phyloP scores from a whole-genome alignment of 2,329 filamentous ascomycete genomes.

The Hirsutella minnesotensis region DNA sequence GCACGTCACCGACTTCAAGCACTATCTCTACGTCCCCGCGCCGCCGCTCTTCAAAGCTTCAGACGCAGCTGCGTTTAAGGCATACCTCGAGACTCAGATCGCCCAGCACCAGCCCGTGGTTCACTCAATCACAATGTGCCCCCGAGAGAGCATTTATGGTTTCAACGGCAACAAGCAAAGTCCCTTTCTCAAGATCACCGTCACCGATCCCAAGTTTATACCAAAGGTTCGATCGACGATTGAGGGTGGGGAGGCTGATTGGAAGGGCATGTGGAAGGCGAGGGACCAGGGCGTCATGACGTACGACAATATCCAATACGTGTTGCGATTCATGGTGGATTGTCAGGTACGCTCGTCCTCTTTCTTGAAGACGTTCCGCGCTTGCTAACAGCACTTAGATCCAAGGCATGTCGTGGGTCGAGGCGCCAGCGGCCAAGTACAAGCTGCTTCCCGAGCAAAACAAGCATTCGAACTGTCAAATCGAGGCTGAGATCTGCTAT shows the following conservation, averaged over 20 bases:
- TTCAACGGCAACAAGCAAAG: conserved; percentile 90
- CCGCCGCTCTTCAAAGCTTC: conserved; percentile 67
- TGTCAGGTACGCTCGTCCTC: conserved; percentile 50
- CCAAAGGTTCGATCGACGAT: conserved; percentile 63
- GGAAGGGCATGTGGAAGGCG: conserved; percentile 78
- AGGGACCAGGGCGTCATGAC: conserved; percentile 65
- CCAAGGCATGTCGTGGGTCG: conserved; percentile 95
- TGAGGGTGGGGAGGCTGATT: conserved; percentile 69
- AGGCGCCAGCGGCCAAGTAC: conserved; percentile 66
- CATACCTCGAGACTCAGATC: conserved; percentile 68
- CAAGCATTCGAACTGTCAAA: conserved; percentile 87
- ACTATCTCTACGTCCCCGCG: conserved; percentile 90
- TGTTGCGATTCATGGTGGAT: conserved; percentile 96
- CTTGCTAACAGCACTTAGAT: conserved; percentile 38
- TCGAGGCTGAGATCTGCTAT: conserved; percentile 81
- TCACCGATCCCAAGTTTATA: conserved; percentile 80
- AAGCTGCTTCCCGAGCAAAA: conserved; percentile 52
- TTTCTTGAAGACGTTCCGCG: not conserved
- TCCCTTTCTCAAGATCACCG: conserved; percentile 86
- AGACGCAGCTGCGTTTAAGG: conserved; percentile 68
- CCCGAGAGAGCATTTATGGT: conserved; percentile 84
- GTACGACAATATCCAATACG: conserved; percentile 92
- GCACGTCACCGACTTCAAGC: conserved; percentile 89
- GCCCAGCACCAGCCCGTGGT: conserved; percentile 65
- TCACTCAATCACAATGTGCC: conserved; percentile 66